Evolutionary conservation across 345 rosid genomes (phyloP), one percentile per base, ranked within the genome.

Genomic region (Camelina neglecta): DNA sequence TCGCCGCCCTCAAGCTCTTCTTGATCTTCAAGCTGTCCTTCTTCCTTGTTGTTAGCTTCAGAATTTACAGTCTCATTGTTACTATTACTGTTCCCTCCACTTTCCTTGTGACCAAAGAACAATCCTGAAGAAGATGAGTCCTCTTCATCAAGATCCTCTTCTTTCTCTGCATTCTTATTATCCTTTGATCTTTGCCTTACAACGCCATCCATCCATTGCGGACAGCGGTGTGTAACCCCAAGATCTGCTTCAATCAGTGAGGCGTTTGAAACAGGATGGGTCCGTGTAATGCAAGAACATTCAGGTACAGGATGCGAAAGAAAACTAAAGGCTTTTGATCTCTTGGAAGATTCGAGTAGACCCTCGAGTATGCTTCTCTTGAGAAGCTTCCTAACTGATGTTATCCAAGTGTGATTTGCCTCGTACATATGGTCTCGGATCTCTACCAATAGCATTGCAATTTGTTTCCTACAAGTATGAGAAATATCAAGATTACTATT

Each of bases 1-100:
- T 92, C 97, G 12, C 85, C 82, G 4, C 89, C 88, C 41, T 90
- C 99, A 7, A 88, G 89, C 76, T 95, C 99, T 69, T 95, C 99
- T 77, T 88, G 94, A 81, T 95, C 99, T 74, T 95, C 99, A 64
- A 90, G 71, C 35, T 81, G 91, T 50, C 88, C 75, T 78, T 89
- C 93, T 80, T 95, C 99, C 76, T 89, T 90, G 75, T 72, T 80
- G 81, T 73, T 92, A 49, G 80, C 72, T 84, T 87, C 97, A 54
- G 84, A 84, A 56, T 86, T 87, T 66, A 79, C 89, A 41, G 55
- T 82, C 75, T 90, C 95, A n/a, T 82, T 82, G 72, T 75, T 88
- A 57, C 82, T 81, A 49, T 80, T 81, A 71, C 61, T 67, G 33
- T 60, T 76, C 73, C 84, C 77, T 68, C 82, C 79, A 63, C 48